Conservation (phyloP, 106 monocot genomes). For the Allium sativum region DNA sequence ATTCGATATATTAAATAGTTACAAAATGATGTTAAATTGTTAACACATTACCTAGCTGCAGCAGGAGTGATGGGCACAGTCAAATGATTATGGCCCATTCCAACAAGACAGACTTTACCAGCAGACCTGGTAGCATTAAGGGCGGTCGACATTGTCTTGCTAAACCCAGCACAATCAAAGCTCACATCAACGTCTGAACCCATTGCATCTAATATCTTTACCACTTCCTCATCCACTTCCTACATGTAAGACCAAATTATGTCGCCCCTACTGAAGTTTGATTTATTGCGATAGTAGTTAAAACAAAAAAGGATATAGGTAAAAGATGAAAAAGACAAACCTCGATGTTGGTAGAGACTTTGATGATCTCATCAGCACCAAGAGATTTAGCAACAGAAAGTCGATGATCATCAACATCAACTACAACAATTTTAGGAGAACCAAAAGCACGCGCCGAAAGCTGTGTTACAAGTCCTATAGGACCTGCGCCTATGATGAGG, state of each 20-base stretch:
- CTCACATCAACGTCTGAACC: conserved; percentile 62
- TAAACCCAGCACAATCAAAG: conserved; percentile 85
- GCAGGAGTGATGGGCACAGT: conserved; percentile 78
- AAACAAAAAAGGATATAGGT: no score
- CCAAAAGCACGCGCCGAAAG: conserved; percentile 87
- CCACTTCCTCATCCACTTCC: conserved; percentile 59
- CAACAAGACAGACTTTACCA: conserved; percentile 84
- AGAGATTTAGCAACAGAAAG: conserved; percentile 81
- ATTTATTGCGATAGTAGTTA: no score
- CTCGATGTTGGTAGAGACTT: conserved; percentile 59
- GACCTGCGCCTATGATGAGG: conserved; percentile 86
- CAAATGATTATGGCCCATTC: conserved; percentile 94
- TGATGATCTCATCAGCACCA: conserved; percentile 64
- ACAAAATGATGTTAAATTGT: no score
- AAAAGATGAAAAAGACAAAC: conserved; percentile 12
- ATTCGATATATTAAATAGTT: no score
- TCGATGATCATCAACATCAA: conserved; percentile 69
- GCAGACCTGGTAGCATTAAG: conserved; percentile 61
- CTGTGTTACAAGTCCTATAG: conserved; percentile 93
- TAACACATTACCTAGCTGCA: conserved; percentile 45
- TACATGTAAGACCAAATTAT: background rate
- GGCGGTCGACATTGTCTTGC: conserved; percentile 91
- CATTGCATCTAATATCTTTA: conserved; percentile 46
- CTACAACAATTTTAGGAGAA: conserved; percentile 63
- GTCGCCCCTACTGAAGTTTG: no score